Percentiles rank a stretch among this genome's conserved stretches.
Conservation (phyloP, 1,284 basidiomycete species). For the Irpex sp. region DNA sequence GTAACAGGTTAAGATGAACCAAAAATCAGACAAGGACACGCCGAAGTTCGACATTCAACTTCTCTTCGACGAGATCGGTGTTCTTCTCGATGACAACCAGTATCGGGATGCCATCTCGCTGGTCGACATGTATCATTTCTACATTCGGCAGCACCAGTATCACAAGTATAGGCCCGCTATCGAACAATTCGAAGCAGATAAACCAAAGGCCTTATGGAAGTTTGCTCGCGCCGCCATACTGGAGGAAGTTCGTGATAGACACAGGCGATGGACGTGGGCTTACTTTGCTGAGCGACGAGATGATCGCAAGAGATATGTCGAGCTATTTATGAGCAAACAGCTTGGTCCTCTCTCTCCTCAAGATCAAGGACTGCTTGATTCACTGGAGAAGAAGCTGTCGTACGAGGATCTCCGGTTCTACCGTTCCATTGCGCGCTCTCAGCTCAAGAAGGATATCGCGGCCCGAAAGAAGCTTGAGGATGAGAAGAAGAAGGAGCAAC, state of each 20-base stretch:
- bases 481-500: constrained; percentile 55
- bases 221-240: constrained; percentile 86
- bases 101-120: constrained; percentile 94
- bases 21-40: constrained; percentile 66
- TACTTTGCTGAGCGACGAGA: constrained; percentile 90
- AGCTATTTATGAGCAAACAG: constrained; percentile 81
- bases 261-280: constrained; percentile 88
- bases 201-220: constrained; percentile 69
- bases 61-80: constrained; percentile 92
- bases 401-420: constrained; percentile 99
- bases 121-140: constrained; percentile 97
- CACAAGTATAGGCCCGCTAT: constrained; percentile 72
- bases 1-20: constrained; percentile 77
- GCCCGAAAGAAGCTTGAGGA: constrained; percentile 67
- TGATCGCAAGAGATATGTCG: constrained; percentile 81
- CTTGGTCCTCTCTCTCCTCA: constrained; percentile 56
- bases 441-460: constrained; percentile 82
- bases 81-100: constrained; percentile 92
- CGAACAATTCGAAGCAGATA: constrained; percentile 61
- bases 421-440: constrained; percentile 90
- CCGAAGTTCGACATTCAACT: constrained; percentile 91
- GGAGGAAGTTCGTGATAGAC: constrained; percentile 83
- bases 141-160: constrained; percentile 90
- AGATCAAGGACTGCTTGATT: constrained; percentile 62
- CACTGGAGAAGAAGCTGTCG: constrained; percentile 78